Evolutionary conservation across 1,139 yeast species (phyloP), one percentile per base, ranked within the genome.

Genomic region (Hemisphaericaspora subhashii): DNA sequence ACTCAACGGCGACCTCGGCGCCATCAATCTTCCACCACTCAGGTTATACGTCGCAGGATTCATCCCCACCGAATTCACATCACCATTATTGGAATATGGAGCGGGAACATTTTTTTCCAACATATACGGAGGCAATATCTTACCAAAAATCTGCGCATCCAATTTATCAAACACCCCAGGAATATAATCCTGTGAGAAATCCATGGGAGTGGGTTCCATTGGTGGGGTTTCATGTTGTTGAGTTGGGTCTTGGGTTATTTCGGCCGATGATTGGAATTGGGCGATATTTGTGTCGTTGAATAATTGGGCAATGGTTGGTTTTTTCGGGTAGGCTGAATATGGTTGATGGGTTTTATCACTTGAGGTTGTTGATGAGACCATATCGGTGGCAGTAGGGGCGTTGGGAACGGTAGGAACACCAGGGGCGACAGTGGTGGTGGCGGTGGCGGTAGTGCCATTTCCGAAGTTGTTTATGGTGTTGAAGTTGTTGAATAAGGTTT

Each of bases 91-190:
- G 4, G 14, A 14, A 18, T 5, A 7, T n/a, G 23, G 15, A 22
- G 17, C 24, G 18, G 28, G 29, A 11, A 36, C 49, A 40, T 60
- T 66, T 38, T 61, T 60, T 42, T 72, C 74, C 43, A 79, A 60
- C 94, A 86, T 86, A 53, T 86, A 86, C 1, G 95, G 94, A 3
- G 96, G 96, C 39, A 87, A 58, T 50, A 84, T 82, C 37, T 86
- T 68, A 1, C 96, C 96, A 65, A 88, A 87, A 11, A 88, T 74
- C 55, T 86, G 92, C 44, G 87, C 78, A 58, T 88, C 96, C 34
- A 87, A 64, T 50, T 83, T 84, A 58, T 87, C 96, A 71, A 87
- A 83, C 14, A 85, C 83, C 4, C 95, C 94, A 1, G 92, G 88
- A 43, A 84, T 72, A 52, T 86, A 86, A 36, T 47, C 43, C 14